Conservation (phyloP, 2,329 filamentous ascomycete species). For the Dichotomopilus funicola region DNA sequence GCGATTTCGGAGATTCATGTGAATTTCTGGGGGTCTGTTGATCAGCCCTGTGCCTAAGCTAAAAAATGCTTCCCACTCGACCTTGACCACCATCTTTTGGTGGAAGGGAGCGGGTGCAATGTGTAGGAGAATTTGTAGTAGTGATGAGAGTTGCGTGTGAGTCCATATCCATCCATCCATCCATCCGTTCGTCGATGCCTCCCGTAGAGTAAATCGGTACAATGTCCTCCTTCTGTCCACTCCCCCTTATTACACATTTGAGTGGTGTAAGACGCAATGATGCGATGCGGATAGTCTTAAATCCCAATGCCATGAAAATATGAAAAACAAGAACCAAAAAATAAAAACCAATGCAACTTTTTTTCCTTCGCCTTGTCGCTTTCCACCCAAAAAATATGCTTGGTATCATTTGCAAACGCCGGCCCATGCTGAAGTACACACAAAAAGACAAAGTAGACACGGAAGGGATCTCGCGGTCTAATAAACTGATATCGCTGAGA, state of each 20-base stretch:
- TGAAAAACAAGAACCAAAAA: background rate
- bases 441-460: constrained; percentile 7
- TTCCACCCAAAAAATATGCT: background rate
- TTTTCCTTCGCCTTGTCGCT: constrained; percentile 2
- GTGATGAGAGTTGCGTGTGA: background rate
- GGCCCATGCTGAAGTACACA: constrained; percentile 22
- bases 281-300: background rate
- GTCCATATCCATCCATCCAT: background rate
- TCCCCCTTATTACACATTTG: constrained; percentile 9
- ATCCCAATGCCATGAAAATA: constrained; percentile 1
- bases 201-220: background rate
- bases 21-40: background rate
- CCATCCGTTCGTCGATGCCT: background rate
- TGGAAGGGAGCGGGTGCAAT: constrained; percentile 7
- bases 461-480: constrained; percentile 27
- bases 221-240: background rate
- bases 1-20: background rate
- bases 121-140: background rate
- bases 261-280: constrained; percentile 17
- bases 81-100: constrained; percentile 1
- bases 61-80: constrained; percentile 2
- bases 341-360: background rate
- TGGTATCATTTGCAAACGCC: constrained; percentile 28
- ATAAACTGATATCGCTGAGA: constrained; percentile 53
- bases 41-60: background rate